Conservation (phyloP, 2,329 filamentous ascomycete species). For the Xylariomycetidae sp. region DNA sequence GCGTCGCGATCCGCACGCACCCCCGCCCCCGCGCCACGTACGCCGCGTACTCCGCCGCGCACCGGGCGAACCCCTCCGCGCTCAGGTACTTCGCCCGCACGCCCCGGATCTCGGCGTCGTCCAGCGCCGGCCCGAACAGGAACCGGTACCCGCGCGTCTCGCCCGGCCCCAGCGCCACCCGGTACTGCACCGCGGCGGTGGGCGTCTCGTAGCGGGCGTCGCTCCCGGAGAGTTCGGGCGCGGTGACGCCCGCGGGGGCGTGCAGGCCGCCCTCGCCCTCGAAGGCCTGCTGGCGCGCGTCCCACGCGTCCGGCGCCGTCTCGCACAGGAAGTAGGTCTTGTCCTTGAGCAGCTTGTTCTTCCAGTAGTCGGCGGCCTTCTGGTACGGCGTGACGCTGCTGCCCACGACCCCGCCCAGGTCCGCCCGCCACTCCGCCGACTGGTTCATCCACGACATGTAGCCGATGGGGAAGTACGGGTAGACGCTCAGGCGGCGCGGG, state of each 20-base stretch:
- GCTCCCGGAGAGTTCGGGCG: conserved; percentile 32
- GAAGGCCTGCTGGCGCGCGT: conserved; percentile 45
- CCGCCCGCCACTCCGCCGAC: conserved; percentile 43
- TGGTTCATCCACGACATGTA: conserved; percentile 60
- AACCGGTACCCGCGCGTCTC: conserved; percentile 44
- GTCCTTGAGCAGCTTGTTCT: conserved; percentile 51
- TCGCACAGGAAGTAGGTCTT: conserved; percentile 53
- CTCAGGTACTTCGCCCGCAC: conserved; percentile 44
- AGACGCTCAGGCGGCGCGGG: conserved; percentile 42
- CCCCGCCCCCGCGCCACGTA: conserved; percentile 47
- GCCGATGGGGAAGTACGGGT: conserved; percentile 52
- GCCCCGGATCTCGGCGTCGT: conserved; percentile 41
- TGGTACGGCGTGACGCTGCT: conserved; percentile 52
- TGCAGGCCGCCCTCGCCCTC: conserved; percentile 52
- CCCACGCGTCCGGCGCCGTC: conserved; percentile 44
- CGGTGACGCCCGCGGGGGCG: conserved; percentile 38
- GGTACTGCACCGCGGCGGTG: conserved; percentile 47
- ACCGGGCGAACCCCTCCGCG: conserved; percentile 39
- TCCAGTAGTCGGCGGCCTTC: conserved; percentile 50
- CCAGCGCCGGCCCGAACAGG: conserved; percentile 47
- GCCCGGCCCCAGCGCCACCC: conserved; percentile 31
- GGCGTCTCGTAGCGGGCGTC: conserved; percentile 52
- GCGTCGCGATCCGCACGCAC: conserved; percentile 46
- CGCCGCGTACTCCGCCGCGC: conserved; percentile 39
- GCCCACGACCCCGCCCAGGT: conserved; percentile 43